Evolutionary conservation across 371 early-diverging fungal genomes (phyloP), one percentile per base, ranked within the genome.

Genomic region (Mortierella sp.): DNA sequence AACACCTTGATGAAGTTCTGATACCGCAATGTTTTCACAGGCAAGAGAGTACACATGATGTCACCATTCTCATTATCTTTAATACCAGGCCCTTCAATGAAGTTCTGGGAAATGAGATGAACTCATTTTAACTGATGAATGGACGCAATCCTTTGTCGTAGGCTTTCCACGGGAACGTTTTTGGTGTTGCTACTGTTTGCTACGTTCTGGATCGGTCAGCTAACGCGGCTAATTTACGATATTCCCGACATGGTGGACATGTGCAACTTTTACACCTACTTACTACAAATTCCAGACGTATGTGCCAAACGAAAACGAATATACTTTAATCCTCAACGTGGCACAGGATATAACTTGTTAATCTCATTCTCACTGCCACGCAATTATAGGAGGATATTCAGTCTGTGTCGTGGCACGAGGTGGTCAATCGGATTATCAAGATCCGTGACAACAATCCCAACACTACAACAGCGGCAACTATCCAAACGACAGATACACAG

Each of bases 281-380:
- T 95, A 20, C 87, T 98, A 37, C 90, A 93, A 39, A 93, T 99
- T 43, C 88, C 91, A 35, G 96, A 96, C 67, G 94, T 94, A 88
- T 77, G 88, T 75, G 47, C 32, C 28, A 12, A 14, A n/a, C n/a
- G n/a, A n/a, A n/a, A n/a, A 35, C 47, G 12, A 18, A 20, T 52
- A 45, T 45, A 45, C 45, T 45, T 45, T 45, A 45, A 12, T 45
- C 4, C 5, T 16, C 18, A 45, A 18, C 45, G 45, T 24, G 35
- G 9, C 22, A n/a, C 55, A 22, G 22, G 26, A 55, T 12, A 20
- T 12, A 55, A 8, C 22, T 22, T 55, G 20, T 8, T 24, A 55
- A 28, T 59, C 28, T 14, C 32, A 16, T 59, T n/a, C 37, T 37
- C 32, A 8, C 32, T 32, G 20, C 5, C 59, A 16, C 59, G 3